Base-by-base conservation (phyloP, 495 filamentous ascomycete species). In the Geoglossum glabrum region DNA sequence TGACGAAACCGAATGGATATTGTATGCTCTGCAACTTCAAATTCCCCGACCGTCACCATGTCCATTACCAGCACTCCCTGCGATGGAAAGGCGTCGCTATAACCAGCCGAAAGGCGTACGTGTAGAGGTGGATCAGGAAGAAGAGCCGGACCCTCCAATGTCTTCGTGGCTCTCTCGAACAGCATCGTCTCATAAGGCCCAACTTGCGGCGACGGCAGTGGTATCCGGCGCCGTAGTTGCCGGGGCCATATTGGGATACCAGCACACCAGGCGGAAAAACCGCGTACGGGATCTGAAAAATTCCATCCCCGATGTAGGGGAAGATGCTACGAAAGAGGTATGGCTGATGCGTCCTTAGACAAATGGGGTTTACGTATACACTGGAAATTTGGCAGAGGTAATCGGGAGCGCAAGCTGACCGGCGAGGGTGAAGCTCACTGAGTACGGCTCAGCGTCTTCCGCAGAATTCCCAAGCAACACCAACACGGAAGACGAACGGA, bases 401-500 rank as follows among this genome's bases (percentile, higher is more conserved):
- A 19, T 21, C n/a, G 26, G 56, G 36, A 30, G 30, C 59, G 21
- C 28, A 60, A 21, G 40, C 63, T 62, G 57, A 64, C 56, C 55
- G 11, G 38, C 47, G 34, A 30, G 61, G 75, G 68, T 69, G 65
- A 74, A 89, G 83, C 78, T 95, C 57, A 90, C 82, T 55, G 77
- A 83, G 58, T 85, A 81, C 66, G 86, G 86, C 55, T 78, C 73
- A 3, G 77, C 84, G n/a, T 73, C 77, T n/a, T 64, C 72, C 60
- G 23, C 11, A 59, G 59, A 23, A 21, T 57, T 69, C 60, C 67
- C 76, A 57, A 65, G 72, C 64, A 60, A 74, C 17, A 64, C 67
- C 30, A 80, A 71, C 63, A 84, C 83, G 62, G 87, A 96, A 68
- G 88, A 95, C 67, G 76, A 85, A 61, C 78, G 82, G 64, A 83